Percentiles rank a stretch among this genome's conserved stretches.
Conservation (phyloP, 1,284 basidiomycete species). For the Cutaneotrichosporon cutaneum region DNA sequence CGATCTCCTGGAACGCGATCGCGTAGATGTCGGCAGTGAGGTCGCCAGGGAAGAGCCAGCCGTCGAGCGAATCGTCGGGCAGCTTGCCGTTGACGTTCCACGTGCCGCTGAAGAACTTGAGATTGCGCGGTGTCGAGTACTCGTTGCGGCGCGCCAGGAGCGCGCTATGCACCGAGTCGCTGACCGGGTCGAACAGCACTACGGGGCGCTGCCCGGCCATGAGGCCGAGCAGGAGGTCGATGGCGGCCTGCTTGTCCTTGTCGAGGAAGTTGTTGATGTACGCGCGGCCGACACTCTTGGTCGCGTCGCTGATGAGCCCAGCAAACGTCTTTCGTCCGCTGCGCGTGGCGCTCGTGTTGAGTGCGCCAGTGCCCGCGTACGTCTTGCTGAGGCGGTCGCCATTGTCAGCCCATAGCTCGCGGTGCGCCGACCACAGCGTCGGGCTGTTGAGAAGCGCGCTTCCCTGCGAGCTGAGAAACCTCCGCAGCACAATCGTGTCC, state of each 20-base stretch:
- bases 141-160: conserved; percentile 70
- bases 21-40: conserved; percentile 81
- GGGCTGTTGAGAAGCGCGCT: conserved; percentile 34
- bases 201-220: conserved; percentile 83
- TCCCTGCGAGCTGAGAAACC: conserved; percentile 47
- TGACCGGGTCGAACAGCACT: conserved; percentile 89
- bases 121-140: conserved; percentile 75
- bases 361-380: conserved; percentile 92
- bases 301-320: conserved; percentile 90
- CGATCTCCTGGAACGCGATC: conserved; percentile 97
- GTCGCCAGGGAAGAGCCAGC: conserved; percentile 78
- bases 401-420: conserved; percentile 95
- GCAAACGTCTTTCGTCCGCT: conserved; percentile 90
- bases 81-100: conserved; percentile 93
- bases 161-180: conserved; percentile 75
- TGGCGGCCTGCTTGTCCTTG: conserved; percentile 87
- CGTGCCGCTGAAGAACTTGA: conserved; percentile 80
- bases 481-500: conserved; percentile 69
- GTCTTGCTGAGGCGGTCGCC: conserved; percentile 83
- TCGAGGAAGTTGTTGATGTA: conserved; percentile 99
- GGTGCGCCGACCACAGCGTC: conserved; percentile 78
- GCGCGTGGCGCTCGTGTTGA: conserved; percentile 93
- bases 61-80: conserved; percentile 76
- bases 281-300: conserved; percentile 85
- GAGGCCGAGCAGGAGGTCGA: conserved; percentile 94